Conservation (phyloP, 2,329 filamentous ascomycete genomes). For the Fusarium algeriense region DNA sequence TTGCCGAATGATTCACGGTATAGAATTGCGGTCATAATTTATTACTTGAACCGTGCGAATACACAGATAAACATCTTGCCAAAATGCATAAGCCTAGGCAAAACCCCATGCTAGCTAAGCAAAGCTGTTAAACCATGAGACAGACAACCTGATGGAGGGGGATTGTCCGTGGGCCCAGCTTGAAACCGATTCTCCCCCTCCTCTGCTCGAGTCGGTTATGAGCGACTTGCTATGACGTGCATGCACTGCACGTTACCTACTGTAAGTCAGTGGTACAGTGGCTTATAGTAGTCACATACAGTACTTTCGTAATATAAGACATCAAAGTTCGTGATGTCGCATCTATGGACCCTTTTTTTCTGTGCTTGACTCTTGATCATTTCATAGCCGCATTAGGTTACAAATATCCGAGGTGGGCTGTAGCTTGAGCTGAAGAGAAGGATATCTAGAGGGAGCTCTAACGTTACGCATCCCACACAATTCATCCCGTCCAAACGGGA, state of each 20-base stretch:
- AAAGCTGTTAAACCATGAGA: not conserved
- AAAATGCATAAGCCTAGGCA: not conserved
- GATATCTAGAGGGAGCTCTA: conserved; percentile 16
- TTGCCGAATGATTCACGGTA: not conserved
- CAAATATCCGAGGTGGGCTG: conserved; percentile 37
- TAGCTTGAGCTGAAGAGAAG: conserved; percentile 37
- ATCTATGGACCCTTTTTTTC: not conserved
- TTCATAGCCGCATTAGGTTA: conserved; percentile 18
- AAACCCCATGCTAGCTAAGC: not conserved
- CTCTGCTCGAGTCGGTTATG: conserved; percentile 16
- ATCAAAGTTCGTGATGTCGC: not conserved
- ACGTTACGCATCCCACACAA: conserved; percentile 14
- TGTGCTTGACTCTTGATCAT: not conserved
- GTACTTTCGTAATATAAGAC: conserved; percentile 1
- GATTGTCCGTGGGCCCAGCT: conserved; percentile 22
- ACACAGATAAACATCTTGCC: not conserved
- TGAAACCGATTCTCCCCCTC: conserved; percentile 33
- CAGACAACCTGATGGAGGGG: conserved; percentile 19
- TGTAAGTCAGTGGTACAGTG: conserved; percentile 5
- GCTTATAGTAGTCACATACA: not conserved
- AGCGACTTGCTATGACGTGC: conserved; percentile 37
- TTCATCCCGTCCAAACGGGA: not conserved
- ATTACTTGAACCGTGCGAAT: not conserved
- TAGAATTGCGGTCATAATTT: not conserved
- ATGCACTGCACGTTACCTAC: conserved; percentile 10